Base-by-base conservation (phyloP, 371 early-diverging fungal species). In the Mucor velutinosus region DNA sequence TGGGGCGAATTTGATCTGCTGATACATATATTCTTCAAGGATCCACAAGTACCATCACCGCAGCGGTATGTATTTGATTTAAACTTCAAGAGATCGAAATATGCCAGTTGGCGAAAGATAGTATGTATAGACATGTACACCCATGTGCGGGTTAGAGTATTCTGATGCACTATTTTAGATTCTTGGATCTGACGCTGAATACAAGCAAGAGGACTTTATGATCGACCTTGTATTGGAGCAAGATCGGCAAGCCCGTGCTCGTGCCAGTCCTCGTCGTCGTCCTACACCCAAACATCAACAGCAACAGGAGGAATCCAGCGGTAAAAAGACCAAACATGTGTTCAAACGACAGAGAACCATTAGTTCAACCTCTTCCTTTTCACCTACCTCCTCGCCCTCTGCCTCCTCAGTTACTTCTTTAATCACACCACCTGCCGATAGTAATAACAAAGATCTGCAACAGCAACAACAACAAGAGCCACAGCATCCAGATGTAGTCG, bases 1-100 rank as follows among this genome's bases (percentile, higher is more conserved):
- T 65, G 66, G 66, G 66, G 66, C 0, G 66, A 58, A 37, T 65
- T 59, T 29, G 51, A 58, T 59, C 25, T 65, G 30, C 1, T 4
- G 1, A 49, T 65, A 6, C 10, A 25, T 1, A 12, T 65, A 11
- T 25, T 51, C 32, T 45, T 65, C 12, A 49, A 17, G 3, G 37
- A 47, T 47, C 8, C 3, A 21, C 4, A 4, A n/a, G 7, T 59
- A 8, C 35, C 59, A 19, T 29, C 61, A 51, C 47, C 62, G 33
- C 47, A 65, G 15, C 37, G 3, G 1, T 17, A 49, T 25, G 0
- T 35, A 0, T 65, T 65, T 49, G 66, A 65, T 59, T 43, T 65
- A 49, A 32, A 65, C 37, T 65, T 65, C 27, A 23, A 12, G 51
- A 43, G 27, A 35, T 15, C 59, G 7, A 59, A 27, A 2, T 65